phyloP scores from a whole-genome alignment of 176 grass and related monocot genomes.

The Phyllostachys edulis region DNA sequence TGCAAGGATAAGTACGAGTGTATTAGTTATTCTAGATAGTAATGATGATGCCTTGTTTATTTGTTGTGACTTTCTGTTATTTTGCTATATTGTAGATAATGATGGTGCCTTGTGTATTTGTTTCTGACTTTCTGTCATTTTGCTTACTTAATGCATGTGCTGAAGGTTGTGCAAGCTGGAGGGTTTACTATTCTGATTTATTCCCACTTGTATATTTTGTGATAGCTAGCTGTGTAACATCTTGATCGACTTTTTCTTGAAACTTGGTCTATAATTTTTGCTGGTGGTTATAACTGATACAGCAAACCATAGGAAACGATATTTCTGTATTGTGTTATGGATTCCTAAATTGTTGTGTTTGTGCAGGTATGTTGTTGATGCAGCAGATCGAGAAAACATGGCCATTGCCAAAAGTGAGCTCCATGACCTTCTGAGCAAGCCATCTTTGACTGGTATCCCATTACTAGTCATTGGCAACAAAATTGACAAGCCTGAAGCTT shows the following conservation, averaged over 20 bases:
- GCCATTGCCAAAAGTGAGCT: constrained; percentile 84
- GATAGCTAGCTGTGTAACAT: constrained; percentile 2
- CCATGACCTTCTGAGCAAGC: constrained; percentile 90
- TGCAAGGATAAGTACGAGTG: constrained; percentile 1
- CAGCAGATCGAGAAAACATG: constrained; percentile 85
- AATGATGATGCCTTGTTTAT: constrained; percentile 16
- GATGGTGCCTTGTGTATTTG: constrained; percentile 1
- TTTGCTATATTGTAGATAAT: not conserved
- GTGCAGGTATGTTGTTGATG: constrained; percentile 93
- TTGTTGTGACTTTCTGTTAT: not conserved
- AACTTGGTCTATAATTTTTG: not conserved
- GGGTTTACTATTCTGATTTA: not conserved
- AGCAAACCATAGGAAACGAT: not conserved
- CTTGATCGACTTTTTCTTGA: not conserved
- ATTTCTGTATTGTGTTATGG: not conserved
- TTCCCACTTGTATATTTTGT: constrained; percentile 1
- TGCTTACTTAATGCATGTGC: not conserved
- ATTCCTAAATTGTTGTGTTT: constrained; percentile 19
- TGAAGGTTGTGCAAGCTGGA: not conserved
- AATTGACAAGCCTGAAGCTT: constrained; percentile 82
- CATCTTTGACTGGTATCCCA: constrained; percentile 79
- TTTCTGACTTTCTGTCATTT: constrained; percentile 27
- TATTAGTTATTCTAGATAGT: not conserved
- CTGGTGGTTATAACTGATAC: not conserved
- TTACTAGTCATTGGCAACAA: constrained; percentile 94